Evolutionary conservation across 768 basidiomycete genomes (phyloP), one percentile per base, ranked within the genome.

Genomic region (Tricholoma bakamatsutake): DNA sequence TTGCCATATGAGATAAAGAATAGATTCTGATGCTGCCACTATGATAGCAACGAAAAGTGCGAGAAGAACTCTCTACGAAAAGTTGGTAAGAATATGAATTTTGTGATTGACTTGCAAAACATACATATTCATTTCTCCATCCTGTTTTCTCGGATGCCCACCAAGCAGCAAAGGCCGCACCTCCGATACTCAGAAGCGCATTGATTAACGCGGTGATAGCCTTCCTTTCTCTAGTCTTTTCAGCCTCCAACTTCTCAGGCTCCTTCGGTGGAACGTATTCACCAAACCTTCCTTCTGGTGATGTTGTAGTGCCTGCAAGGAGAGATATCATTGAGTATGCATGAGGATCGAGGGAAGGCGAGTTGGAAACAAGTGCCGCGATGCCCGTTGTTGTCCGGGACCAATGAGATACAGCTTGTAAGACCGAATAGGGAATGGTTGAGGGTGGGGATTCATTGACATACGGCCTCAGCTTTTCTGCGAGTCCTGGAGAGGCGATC

Each of bases 81-180:
- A 5, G 40, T 21, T 17, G 15, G 28, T 11, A 13, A 50, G 35
- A 43, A 21, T 35, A 12, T 62, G 62, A 17, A 57, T 49, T 54
- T 28, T 30, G 49, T 31, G 8, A 45, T 54, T 46, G 54, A 24
- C 11, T 39, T 28, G 53, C 52, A 47, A 11, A 4, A 71, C 88
- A 54, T 64, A 90, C 90, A 85, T 86, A 90, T 77, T 92, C 90
- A 56, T 83, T 72, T 55, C 69, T 79, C 86, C 87, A 85, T 1
- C 80, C 77, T 6, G 81, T 75, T 60, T 72, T 74, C 48, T 80
- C 80, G 39, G 87, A 81, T 21, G 83, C 88, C 81, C 83, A 89
- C 84, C 83, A 91, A 15, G 80, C 76, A 4, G 86, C 87, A 49
- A 80, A 74, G 3, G 85, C 88, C 0, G 84, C 80, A 5, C 84